Evolutionary conservation across 164 flowering plant species (phyloP).

Genomic region (Dillenia turbinata): DNA sequence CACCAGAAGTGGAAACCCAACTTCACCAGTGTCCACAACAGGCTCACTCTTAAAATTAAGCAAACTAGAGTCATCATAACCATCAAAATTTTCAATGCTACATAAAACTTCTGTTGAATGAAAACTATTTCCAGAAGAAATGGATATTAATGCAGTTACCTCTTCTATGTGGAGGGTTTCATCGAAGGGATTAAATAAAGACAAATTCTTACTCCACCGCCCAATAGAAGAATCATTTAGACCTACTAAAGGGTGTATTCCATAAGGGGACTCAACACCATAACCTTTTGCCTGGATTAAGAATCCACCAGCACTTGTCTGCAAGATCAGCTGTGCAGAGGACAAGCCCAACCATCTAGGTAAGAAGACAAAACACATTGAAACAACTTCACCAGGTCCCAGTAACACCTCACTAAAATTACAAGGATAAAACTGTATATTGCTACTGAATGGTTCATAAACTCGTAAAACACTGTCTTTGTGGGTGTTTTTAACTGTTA

Average conservation of each 20-base stretch:
- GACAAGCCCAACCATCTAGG: constrained; percentile 65
- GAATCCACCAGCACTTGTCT: constrained; percentile 79
- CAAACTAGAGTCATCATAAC: constrained; percentile 11
- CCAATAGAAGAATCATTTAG: constrained; percentile 35
- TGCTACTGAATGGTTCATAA: constrained; percentile 65
- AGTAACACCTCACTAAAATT: constrained; percentile 47
- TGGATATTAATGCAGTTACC: constrained; percentile 49
- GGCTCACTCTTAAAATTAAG: constrained; percentile 34
- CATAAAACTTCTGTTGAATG: constrained; percentile 46
- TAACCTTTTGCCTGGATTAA: constrained; percentile 63
- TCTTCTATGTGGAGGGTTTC: constrained; percentile 52
- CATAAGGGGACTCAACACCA: constrained; percentile 58
- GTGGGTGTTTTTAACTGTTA: constrained; percentile 55
- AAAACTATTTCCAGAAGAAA: constrained; percentile 40
- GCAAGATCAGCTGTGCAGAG: constrained; percentile 61
- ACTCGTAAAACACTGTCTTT: constrained; percentile 50
- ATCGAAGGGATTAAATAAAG: constrained; percentile 62
- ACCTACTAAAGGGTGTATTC: constrained; percentile 35
- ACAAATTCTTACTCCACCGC: constrained; percentile 47
- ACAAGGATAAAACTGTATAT: constrained; percentile 71
- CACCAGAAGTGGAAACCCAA: constrained; percentile 39
- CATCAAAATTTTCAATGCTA: constrained; percentile 17
- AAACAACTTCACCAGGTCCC: constrained; percentile 66
- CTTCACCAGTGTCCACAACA: constrained; percentile 25
- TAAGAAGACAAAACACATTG: constrained; percentile 67